Evolutionary conservation across 176 grass and related monocot species (phyloP), one percentile per base, ranked within the genome.

Genomic region (Metroxylon sagu): DNA sequence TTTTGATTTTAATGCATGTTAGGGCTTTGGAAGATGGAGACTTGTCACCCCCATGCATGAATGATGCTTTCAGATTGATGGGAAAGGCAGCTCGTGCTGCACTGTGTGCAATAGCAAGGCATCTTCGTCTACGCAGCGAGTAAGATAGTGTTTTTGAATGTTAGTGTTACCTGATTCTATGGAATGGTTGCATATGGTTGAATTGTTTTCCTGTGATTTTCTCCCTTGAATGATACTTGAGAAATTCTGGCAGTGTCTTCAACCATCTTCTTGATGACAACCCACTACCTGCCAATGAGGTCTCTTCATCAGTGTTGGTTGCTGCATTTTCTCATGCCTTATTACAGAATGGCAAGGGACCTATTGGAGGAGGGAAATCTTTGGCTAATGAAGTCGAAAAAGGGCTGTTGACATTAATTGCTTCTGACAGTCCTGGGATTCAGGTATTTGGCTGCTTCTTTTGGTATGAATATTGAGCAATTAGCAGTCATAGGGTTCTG

Each of bases 251-350:
- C 77, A 94, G 84, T 61, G 77, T 78, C 60, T 94, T 94, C 59
- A 79, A 69, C 54, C 77, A 82, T 79, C 76, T 85, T 59, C 84
- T 94, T 54, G 89, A 94, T 56, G 89, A 94, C 48, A 81, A 64
- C 57, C 84, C 89, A 10, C 72, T 94, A 63, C 75, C 80, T 70
- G 55, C 61, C 30, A 79, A 70, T 60, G 84, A 82, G 57, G 64
- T 79, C 50, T 88, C 89, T 1, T 78, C 89, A 14, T 94, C 89
- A 56, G 74, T 80, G 50, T 65, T 94, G 59, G 55, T 85, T 67
- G 77, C 77, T 29, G 49, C 84, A 39, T 79, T 61, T 82, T 79
- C 77, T 62, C 53, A 71, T 55, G 63, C 63, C 17, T 53, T 69
- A 26, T 62, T 67, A 65, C 67, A 71, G 68, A 81, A 76, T 59